Evolutionary conservation across 148 eudicot genomes (phyloP).

Genomic region (Rhododendron ferrugineum): DNA sequence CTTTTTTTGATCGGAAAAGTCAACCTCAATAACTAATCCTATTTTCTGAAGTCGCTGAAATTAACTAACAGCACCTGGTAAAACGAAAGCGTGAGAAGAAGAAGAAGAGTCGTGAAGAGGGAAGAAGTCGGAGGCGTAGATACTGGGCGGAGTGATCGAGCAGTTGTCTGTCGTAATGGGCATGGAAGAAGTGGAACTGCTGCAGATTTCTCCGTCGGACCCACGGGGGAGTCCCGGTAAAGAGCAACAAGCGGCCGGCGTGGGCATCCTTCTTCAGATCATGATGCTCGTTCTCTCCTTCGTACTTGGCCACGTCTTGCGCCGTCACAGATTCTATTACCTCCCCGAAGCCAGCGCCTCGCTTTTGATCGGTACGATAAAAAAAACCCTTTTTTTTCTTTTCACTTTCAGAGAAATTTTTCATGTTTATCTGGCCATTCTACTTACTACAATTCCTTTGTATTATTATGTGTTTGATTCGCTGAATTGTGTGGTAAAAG

Average conservation of each 20-base stretch:
- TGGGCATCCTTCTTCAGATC: constrained; percentile 77
- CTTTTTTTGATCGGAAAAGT: too few relatives aligned
- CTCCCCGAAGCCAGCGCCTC: constrained; percentile 99
- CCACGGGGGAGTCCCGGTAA: constrained; percentile 54
- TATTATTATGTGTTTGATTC: not conserved
- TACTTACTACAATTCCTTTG: not conserved
- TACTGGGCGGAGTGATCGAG: not conserved
- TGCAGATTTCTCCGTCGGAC: constrained; percentile 60
- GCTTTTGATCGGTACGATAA: constrained; percentile 66
- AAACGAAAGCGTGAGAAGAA: not conserved
- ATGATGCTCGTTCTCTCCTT: constrained; percentile 90
- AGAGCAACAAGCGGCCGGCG: constrained; percentile 97
- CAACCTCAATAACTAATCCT: not conserved
- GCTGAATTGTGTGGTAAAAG: not conserved
- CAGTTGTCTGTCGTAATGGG: not conserved
- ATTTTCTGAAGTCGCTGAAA: not conserved
- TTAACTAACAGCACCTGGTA: not conserved
- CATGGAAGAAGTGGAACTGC: constrained; percentile 36
- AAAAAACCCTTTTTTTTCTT: not conserved
- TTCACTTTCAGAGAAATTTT: not conserved
- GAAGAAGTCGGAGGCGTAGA: not conserved
- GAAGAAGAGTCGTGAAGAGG: not conserved
- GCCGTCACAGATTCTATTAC: constrained; percentile 86
- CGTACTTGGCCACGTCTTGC: constrained; percentile 90
- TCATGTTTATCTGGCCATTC: not conserved